Base-by-base conservation (phyloP, 1,284 basidiomycete species). In the Peniophora sp. region DNA sequence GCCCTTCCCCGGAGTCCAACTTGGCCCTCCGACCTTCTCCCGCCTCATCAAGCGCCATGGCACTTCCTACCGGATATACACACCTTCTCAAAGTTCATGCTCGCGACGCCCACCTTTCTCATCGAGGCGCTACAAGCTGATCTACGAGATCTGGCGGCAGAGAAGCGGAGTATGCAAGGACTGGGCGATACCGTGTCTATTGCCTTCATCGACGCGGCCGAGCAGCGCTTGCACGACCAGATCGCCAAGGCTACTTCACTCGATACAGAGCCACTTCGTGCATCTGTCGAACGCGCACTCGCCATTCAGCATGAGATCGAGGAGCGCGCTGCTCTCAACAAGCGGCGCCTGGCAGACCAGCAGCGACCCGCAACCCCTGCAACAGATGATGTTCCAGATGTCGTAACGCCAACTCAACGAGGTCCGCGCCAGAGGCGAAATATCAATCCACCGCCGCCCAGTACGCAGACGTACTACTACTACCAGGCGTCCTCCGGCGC, bases 1-100 rank as follows among this genome's bases (percentile, higher is more conserved):
- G 95, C 97, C 2, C 75, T 99, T 11, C 96, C 96, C 44, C 84
- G 91, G 24, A 96, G 95, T 0, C 64, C 73, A 8, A 92, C 92
- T 1, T 99, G 95, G 94, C 96, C 93, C 12, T 97, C 89, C 2
- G 90, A 93, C 54, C 77, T 93, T 0, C 71, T 98, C n/a, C 85
- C 90, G 10, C 87, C 91, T 14, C 90, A 95, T 58, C 82, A 91
- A 59, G 91, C 93, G 0, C 95, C 96, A 6, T 98, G 95, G 74
- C 83, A 97, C 65, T 98, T 99, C 71, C 78, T 95, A 19, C 97
- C 95, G 0, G 93, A 98, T 62, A 90, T 97, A 23, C 85, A 88
- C 58, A 72, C 76, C 19, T 98, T 89, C 64, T 81, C 94, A 35
- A 95, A 92, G 60, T 97, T 98, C 70, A 97, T 98, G 91, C 83